Base-by-base conservation (phyloP, 257 asterid genomes). In the Jacaranda mimosifolia region DNA sequence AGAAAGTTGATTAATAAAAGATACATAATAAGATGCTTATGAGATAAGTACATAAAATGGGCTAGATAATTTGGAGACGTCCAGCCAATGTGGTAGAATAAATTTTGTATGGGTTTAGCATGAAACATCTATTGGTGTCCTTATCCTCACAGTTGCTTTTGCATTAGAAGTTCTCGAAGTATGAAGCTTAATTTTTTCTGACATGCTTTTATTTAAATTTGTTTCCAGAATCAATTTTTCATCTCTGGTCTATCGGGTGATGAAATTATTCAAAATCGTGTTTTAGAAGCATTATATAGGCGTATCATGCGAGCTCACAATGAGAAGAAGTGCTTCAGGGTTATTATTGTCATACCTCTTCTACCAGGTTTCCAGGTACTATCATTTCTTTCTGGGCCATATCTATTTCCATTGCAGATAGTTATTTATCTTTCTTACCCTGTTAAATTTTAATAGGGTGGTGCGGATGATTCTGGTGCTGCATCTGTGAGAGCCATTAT, bases 401-500 rank as follows among this genome's bases (percentile, higher is more conserved):
- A 57, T 7, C 42, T 26, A 64, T 79, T 68, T 57, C 64, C 42
- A 7, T 81, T 36, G 39, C 52, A 56, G 78, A 49, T 72, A 40
- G 4, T 83, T 43, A n/a, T 48, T 12, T 53, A 32, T 38, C 53
- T 63, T 72, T 64, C 74, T 72, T 49, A 83, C 77, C 63, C n/a
- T 81, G 52, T 68, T 79, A 45, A 10, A 63, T 60, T 64, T 77
- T 77, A 64, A 79, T 82, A 94, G 98, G 99, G 99, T 69, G 98
- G 99, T 70, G 88, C 92, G 85, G 99, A 94, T 87, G 98, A 94
- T 83, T 91, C 94, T 76, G 99, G 99, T 78, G 98, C 99, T 67
- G 99, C 99, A 79, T 92, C 99, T 80, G 97, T 92, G 75, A 86
- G 99, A 83, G 99, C 99, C 77, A 92, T 94, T 77, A 92, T 94